Evolutionary conservation across 805 yeast genomes (phyloP).

Genomic region (Saturnispora hagleri): DNA sequence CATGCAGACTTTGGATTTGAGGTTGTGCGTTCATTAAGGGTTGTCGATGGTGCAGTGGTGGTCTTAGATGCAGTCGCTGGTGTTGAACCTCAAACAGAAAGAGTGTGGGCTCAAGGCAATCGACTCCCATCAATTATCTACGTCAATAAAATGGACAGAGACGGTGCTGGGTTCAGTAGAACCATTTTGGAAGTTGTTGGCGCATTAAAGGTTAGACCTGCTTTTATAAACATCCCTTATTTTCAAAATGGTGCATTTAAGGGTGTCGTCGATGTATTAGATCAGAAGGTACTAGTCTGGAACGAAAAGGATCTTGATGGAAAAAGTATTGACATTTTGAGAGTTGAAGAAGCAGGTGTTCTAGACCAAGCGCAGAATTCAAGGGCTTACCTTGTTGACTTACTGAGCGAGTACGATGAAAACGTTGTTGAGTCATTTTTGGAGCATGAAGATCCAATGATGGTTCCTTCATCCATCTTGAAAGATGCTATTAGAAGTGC

Average conservation of each 20-base stretch:
- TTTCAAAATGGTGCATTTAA: slow-evolving; percentile 43
- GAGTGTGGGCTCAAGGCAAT: slow-evolving; percentile 86
- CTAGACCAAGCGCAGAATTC: slow-evolving; percentile 44
- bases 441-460: slow-evolving; percentile 64
- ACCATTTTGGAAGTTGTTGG: slow-evolving; percentile 78
- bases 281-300: slow-evolving; percentile 53
- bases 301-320: slow-evolving; percentile 32
- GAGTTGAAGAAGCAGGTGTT: slow-evolving; percentile 29
- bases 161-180: slow-evolving; percentile 89
- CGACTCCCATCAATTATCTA: slow-evolving; percentile 70
- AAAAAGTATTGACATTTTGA: slow-evolving; percentile 38
- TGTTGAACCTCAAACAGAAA: slow-evolving; percentile 96
- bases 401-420: slow-evolving; percentile 78
- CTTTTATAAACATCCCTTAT: slow-evolving; percentile 68
- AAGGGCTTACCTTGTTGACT: slow-evolving; percentile 73
- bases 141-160: slow-evolving; percentile 92
- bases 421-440: slow-evolving; percentile 65
- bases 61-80: slow-evolving; percentile 95
- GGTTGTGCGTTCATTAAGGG: slow-evolving; percentile 81
- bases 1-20: slow-evolving; percentile 97
- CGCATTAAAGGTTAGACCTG: slow-evolving; percentile 66
- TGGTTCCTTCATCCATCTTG: slow-evolving; percentile 47
- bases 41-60: slow-evolving; percentile 89
- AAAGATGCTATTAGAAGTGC: slow-evolving; percentile 52
- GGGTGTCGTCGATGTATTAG: slow-evolving; percentile 72